Evolutionary conservation across 371 early-diverging fungal genomes (phyloP).

Genomic region (Mortierella sp.): DNA sequence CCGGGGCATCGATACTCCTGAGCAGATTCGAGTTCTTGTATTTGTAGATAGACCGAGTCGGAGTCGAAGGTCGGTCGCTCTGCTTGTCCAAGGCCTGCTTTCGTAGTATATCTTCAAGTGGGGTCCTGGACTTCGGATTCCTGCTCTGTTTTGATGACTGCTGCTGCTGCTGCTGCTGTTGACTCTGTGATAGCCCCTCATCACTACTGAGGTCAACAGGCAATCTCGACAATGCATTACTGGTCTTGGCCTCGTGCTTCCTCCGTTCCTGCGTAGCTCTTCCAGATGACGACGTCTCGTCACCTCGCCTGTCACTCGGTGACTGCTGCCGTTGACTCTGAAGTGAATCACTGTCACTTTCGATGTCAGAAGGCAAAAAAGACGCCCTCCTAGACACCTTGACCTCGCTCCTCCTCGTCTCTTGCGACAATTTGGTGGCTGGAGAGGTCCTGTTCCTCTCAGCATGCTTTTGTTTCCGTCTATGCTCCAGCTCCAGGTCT

Average conservation of each 20-base stretch:
- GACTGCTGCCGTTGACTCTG: neutral
- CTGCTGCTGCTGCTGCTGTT: neutral
- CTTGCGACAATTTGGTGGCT: neutral
- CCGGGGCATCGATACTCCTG: neutral
- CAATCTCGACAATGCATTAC: neutral
- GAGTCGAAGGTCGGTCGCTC: neutral
- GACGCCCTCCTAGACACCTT: neutral
- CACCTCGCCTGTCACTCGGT: neutral
- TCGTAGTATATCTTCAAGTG: neutral
- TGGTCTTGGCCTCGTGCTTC: neutral
- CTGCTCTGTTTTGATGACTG: neutral
- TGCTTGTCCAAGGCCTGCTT: neutral
- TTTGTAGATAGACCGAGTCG: slow-evolving; percentile 4
- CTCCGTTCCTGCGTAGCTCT: neutral
- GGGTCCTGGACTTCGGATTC: neutral
- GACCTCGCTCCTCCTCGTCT: neutral
- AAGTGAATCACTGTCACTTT: neutral
- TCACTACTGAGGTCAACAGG: neutral
- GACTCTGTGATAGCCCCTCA: neutral
- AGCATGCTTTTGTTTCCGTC: neutral
- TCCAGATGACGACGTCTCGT: neutral
- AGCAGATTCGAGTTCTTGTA: neutral
- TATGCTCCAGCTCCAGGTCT: neutral
- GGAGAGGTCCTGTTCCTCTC: neutral
- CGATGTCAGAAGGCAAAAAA: neutral